Conservation (phyloP, 306 rosid species). For the Macrotyloma uniflorum region DNA sequence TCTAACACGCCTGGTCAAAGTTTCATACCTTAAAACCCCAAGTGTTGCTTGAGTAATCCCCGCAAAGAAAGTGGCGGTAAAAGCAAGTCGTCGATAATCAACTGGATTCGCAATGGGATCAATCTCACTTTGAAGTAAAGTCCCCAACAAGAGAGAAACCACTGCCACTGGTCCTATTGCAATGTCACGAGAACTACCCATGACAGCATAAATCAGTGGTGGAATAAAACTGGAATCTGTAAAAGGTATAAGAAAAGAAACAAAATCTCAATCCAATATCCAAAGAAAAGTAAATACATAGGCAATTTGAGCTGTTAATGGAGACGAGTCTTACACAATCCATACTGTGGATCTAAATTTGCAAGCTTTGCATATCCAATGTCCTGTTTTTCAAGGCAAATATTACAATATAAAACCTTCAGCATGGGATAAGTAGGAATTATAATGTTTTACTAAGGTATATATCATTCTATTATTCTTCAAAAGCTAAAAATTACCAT, state of each 20-base stretch:
- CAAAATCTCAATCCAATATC: slow-evolving; percentile 36
- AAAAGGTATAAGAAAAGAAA: slow-evolving; percentile 30
- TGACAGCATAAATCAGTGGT: slow-evolving; percentile 82
- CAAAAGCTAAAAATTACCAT: slow-evolving; percentile 4
- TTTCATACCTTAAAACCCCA: slow-evolving; percentile 77
- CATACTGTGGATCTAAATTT: slow-evolving; percentile 84
- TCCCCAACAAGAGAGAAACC: slow-evolving; percentile 91
- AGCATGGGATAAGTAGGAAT: not conserved
- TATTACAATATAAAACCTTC: slow-evolving; percentile 24
- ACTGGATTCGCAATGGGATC: slow-evolving; percentile 57
- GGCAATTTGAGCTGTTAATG: not conserved
- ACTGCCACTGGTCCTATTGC: slow-evolving; percentile 99
- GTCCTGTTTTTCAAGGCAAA: slow-evolving; percentile 60
- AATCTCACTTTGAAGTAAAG: slow-evolving; percentile 76
- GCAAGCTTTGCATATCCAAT: slow-evolving; percentile 96
- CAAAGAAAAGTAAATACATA: not conserved
- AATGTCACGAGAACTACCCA: slow-evolving; percentile 99
- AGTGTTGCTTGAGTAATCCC: slow-evolving; percentile 93
- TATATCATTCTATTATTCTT: not conserved
- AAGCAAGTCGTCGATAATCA: slow-evolving; percentile 77
- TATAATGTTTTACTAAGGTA: not conserved
- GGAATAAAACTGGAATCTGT: slow-evolving; percentile 96
- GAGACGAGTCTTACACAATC: slow-evolving; percentile 69
- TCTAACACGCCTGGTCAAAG: slow-evolving; percentile 2
- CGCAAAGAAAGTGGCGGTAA: slow-evolving; percentile 93